These are phyloP conservation scores for Melanopsichium pennsylvanicum DNA, from an alignment of 1,284 basidiomycete genomes.

Conservation along the genomic window DNA sequence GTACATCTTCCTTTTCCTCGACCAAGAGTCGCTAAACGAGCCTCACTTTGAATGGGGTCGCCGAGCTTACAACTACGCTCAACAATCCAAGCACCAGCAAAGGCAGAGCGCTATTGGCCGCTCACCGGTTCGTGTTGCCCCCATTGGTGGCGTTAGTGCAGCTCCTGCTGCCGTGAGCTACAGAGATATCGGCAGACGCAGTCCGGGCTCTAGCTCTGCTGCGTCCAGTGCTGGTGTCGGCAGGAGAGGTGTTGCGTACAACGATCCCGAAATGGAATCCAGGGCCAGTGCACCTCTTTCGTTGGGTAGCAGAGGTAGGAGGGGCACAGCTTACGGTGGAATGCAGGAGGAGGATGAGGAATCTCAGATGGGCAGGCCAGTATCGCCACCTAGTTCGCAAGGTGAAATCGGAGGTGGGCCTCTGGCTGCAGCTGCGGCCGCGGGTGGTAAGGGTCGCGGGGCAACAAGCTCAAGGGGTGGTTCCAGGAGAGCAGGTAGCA, in stretches of 20 bases:
- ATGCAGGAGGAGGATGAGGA: slow-evolving; percentile 44
- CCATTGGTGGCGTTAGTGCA: slow-evolving; percentile 14
- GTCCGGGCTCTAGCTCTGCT: slow-evolving; percentile 18
- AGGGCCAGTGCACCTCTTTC: slow-evolving; percentile 36
- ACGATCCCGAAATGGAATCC: slow-evolving; percentile 48
- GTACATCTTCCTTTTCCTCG: slow-evolving; percentile 66
- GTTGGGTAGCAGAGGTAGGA: slow-evolving; percentile 47
- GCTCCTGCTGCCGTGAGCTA: slow-evolving; percentile 20
- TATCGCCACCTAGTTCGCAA: slow-evolving; percentile 5
- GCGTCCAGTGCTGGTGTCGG: slow-evolving; percentile 5
- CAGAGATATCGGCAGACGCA: slow-evolving; percentile 14
- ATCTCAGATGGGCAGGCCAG: slow-evolving; percentile 20
- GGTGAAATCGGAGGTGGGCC: slow-evolving; percentile 14
- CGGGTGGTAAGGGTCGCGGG: slow-evolving; percentile 12
- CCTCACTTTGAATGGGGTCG: slow-evolving; percentile 63
- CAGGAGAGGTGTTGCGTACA: slow-evolving; percentile 54
- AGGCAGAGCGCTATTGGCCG: slow-evolving; percentile 10
- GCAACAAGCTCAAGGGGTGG: slow-evolving; percentile 13
- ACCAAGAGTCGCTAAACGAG: slow-evolving; percentile 70
- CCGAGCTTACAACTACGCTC: slow-evolving; percentile 60
- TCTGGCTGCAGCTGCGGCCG: slow-evolving; percentile 35
- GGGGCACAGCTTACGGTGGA: slow-evolving; percentile 48
- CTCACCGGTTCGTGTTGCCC: slow-evolving; percentile 13
- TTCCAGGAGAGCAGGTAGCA: slow-evolving; percentile 2
- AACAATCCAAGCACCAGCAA: slow-evolving; percentile 23